Percentiles rank a stretch among this genome's conserved stretches.
Conservation (phyloP, 306 rosid genomes). For the Fagus crenata region DNA sequence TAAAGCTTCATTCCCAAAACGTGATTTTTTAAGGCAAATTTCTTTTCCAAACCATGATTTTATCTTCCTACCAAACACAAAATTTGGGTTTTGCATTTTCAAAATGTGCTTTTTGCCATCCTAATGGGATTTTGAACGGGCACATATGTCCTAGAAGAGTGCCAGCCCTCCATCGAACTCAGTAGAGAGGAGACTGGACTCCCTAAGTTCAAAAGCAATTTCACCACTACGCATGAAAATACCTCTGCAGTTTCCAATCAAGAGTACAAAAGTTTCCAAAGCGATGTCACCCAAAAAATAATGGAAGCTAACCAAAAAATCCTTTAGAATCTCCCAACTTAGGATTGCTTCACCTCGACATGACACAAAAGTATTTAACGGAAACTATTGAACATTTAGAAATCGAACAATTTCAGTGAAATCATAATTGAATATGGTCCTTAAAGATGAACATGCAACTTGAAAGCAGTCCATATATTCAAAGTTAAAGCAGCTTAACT, state of each 20-base stretch:
- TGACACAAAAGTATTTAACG: neutral
- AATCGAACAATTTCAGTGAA: neutral
- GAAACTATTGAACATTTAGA: neutral
- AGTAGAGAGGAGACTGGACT: neutral
- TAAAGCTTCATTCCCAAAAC: no score
- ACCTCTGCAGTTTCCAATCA: neutral
- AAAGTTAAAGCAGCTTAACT: neutral
- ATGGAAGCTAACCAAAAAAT: neutral
- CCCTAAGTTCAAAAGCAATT: neutral
- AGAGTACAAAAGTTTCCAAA: neutral
- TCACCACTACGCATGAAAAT: neutral
- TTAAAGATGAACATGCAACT: neutral
- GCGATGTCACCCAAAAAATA: neutral
- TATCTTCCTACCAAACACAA: no score
- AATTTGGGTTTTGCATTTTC: no score
- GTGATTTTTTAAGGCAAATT: no score
- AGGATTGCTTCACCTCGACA: neutral
- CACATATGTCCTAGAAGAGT: neutral
- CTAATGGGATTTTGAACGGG: no score
- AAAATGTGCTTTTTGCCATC: no score
- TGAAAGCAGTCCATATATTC: neutral
- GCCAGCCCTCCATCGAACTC: neutral
- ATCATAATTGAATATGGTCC: neutral
- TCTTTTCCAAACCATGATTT: no score
- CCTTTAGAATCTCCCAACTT: neutral